phyloP scores from a whole-genome alignment of 495 filamentous ascomycete genomes.

The Trichoderma asperelloides region DNA sequence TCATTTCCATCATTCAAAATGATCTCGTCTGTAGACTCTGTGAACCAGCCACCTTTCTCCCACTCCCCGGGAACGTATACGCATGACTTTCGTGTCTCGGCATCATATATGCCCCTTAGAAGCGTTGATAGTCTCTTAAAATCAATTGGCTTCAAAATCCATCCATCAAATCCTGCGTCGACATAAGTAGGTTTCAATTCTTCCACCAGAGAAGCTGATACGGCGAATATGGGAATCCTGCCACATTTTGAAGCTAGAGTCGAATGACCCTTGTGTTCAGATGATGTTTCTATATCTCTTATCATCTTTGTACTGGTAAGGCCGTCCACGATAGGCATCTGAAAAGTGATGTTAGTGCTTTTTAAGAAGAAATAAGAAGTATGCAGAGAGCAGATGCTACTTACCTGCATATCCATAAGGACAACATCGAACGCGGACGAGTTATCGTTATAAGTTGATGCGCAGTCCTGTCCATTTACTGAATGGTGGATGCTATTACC shows the following conservation, averaged over 20 bases:
- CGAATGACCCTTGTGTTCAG: conserved; percentile 33
- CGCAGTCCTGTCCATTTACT: conserved; percentile 83
- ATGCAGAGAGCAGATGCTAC: conserved; percentile 12
- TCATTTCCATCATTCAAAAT: not conserved
- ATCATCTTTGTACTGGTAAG: conserved; percentile 77
- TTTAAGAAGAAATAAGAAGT: not conserved
- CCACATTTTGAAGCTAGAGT: conserved; percentile 36
- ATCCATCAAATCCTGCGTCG: conserved; percentile 81
- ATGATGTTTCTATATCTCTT: conserved; percentile 54
- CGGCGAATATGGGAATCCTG: conserved; percentile 76
- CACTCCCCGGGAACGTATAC: conserved; percentile 56
- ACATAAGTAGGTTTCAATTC: conserved; percentile 60
- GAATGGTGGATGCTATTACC: conserved; percentile 68
- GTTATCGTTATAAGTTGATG: conserved; percentile 53
- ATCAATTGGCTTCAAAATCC: conserved; percentile 72
- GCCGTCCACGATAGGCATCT: conserved; percentile 95
- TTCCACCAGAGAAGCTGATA: conserved; percentile 80
- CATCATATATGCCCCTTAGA: conserved; percentile 47
- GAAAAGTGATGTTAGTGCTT: not conserved
- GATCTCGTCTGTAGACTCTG: not conserved
- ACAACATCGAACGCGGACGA: conserved; percentile 65
- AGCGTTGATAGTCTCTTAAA: conserved; percentile 59
- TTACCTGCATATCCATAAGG: conserved; percentile 92
- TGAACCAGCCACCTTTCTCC: conserved; percentile 69
- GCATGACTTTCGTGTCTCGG: conserved; percentile 33